Conservation (phyloP, 2,329 filamentous ascomycete species). For the Trichoderma sp. region DNA sequence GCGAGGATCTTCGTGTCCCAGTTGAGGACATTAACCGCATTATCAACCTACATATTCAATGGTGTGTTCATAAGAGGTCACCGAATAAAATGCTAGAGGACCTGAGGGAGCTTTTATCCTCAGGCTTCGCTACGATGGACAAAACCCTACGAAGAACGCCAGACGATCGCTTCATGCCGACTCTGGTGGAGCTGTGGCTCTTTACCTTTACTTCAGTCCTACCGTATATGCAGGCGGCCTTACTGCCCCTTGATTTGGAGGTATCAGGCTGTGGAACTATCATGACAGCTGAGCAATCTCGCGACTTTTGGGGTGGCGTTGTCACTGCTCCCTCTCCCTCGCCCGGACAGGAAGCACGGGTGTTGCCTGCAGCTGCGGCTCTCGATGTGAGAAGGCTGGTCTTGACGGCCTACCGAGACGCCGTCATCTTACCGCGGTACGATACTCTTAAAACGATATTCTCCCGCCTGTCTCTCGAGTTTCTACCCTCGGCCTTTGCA, state of each 20-base stretch:
- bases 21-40: slow-evolving; percentile 82
- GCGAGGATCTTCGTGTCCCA: slow-evolving; percentile 75
- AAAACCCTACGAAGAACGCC: slow-evolving; percentile 76
- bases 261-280: slow-evolving; percentile 82
- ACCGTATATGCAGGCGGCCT: slow-evolving; percentile 93
- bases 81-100: slow-evolving; percentile 75
- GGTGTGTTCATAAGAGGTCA: slow-evolving; percentile 72
- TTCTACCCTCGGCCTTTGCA: slow-evolving; percentile 56
- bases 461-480: slow-evolving; percentile 84
- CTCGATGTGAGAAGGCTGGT: slow-evolving; percentile 89
- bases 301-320: slow-evolving; percentile 86
- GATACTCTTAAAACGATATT: slow-evolving; percentile 88
- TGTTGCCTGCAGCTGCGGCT: slow-evolving; percentile 52
- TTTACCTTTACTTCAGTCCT: slow-evolving; percentile 88
- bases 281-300: slow-evolving; percentile 74
- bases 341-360: slow-evolving; percentile 35
- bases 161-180: slow-evolving; percentile 86
- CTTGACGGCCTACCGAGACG: slow-evolving; percentile 84
- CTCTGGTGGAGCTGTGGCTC: slow-evolving; percentile 91
- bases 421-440: slow-evolving; percentile 83
- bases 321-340: slow-evolving; percentile 44
- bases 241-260: slow-evolving; percentile 89
- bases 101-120: slow-evolving; percentile 70
- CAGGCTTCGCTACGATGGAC: slow-evolving; percentile 84
- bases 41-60: slow-evolving; percentile 76